Base-by-base conservation (phyloP, 2,329 filamentous ascomycete genomes). In the Colletotrichum filicis region DNA sequence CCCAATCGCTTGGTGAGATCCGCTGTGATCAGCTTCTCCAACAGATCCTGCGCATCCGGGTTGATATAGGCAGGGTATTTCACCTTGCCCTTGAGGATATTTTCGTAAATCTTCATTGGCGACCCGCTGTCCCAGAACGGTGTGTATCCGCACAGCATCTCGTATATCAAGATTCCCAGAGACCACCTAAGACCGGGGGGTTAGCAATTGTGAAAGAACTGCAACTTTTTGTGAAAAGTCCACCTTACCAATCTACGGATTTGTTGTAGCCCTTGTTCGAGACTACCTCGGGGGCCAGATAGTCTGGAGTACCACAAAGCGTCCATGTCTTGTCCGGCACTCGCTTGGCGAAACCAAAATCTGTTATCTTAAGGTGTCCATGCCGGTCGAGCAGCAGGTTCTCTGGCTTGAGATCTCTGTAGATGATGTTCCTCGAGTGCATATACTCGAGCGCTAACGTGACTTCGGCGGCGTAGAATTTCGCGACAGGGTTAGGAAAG, bases 301-400 rank as follows among this genome's bases (percentile, higher is more conserved):
- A 99, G 84, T 99, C 97, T 7, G 97, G 97, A 14, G 97, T 99
- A 74, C 97, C 97, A 81, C 97, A 99, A 55, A 99, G 89, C 30
- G 97, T 99, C 97, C 97, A 99, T 55, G 97, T 99, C 85, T 98
- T 98, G 87, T 99, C 97, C 19, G 95, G 95, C 30, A 99, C 97
- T 77, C 95, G 94, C 87, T 99, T 99, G 62, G 97, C 97, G 81
- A 99, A 99, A 3, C 97, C 97, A 84, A 99, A 99, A 86, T 99
- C 96, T 19, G 95, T 98, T 80, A 98, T 98, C 84, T 98, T 98
- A 76, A 98, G 88, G 82, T 98, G 96, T 24, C 95, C 96, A 82
- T 98, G 95, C 77, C 95, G 91, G 84, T 98, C 95, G 64, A 98
- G 89, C 26, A 98, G 89, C 79, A 98, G 84, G 82, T 98, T 98